A percentile compares a stretch with the other conserved stretches of the same genome.
Conservation (phyloP, 805 yeast genomes). For the Barnettozyma pratensis region DNA sequence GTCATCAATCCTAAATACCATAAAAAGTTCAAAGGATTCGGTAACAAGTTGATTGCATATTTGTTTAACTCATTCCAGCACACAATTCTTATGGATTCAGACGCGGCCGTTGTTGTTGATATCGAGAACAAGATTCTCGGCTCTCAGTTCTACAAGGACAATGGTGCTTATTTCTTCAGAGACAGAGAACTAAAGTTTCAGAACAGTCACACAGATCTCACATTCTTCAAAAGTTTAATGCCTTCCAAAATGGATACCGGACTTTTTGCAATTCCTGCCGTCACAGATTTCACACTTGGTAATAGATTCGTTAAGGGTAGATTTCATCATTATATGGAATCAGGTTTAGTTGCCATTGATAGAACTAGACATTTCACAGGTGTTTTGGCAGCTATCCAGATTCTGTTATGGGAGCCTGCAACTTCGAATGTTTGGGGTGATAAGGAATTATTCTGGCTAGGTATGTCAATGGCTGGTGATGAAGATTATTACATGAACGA, state of each 20-base stretch:
- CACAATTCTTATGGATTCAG: constrained; percentile 46
- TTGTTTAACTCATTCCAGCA: constrained; percentile 46
- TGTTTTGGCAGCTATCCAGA: constrained; percentile 35
- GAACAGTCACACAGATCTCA: constrained; percentile 20
- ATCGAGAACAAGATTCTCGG: constrained; percentile 30
- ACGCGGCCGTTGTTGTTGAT: constrained; percentile 40
- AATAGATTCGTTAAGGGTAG: constrained; percentile 35
- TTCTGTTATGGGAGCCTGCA: constrained; percentile 36
- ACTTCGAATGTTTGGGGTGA: constrained; percentile 57
- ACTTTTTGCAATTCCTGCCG: constrained; percentile 31
- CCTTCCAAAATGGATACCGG: constrained; percentile 36
- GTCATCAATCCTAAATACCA: constrained; percentile 18
- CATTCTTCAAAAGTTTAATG: constrained; percentile 38
- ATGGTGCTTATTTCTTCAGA: constrained; percentile 39
- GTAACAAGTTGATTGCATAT: constrained; percentile 43
- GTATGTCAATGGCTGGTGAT: constrained; percentile 49
- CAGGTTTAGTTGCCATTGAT: constrained; percentile 42
- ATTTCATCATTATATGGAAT: constrained; percentile 38
- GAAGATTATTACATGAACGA: constrained; percentile 47
- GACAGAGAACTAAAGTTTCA: constrained; percentile 37
- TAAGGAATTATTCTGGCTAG: constrained; percentile 64
- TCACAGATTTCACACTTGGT: constrained; percentile 30
- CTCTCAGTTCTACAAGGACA: constrained; percentile 26
- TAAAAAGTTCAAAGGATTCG: constrained; percentile 32
- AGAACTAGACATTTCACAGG: constrained; percentile 45